These are phyloP conservation scores for Calocera cornea DNA, from an alignment of 768 basidiomycete genomes.

Conservation along the genomic window DNA sequence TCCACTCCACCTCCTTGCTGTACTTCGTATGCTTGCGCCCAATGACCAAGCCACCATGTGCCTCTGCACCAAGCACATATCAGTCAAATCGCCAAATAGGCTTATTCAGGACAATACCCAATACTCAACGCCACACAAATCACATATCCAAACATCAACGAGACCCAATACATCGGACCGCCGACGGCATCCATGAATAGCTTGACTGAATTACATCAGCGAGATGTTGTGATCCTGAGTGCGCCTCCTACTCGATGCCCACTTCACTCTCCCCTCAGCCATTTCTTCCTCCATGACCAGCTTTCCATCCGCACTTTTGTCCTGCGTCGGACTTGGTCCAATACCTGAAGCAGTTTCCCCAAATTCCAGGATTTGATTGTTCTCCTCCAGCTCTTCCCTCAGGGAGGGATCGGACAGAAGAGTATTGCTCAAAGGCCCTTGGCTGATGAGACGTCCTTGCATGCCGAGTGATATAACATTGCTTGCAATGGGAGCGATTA, in stretches of 20 bases:
- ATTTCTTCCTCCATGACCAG: not conserved
- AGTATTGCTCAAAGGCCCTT: not conserved
- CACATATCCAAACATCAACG: not conserved
- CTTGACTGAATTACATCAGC: not conserved
- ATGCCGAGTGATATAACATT: not conserved
- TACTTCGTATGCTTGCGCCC: not conserved
- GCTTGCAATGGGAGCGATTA: not conserved
- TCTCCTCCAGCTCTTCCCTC: not conserved
- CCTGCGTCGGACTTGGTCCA: too few relatives aligned
- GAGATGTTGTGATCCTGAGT: not conserved
- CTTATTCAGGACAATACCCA: not conserved
- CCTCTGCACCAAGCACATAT: not conserved
- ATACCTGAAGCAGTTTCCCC: too few relatives aligned
- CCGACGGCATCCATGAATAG: not conserved
- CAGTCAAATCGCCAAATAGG: not conserved
- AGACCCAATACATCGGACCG: not conserved
- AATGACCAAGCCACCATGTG: not conserved
- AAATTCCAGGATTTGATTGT: too few relatives aligned
- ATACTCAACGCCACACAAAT: not conserved
- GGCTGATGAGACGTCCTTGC: not conserved
- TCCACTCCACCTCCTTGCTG: not conserved
- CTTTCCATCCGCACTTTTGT: not conserved
- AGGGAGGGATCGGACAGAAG: not conserved
- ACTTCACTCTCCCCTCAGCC: not conserved
- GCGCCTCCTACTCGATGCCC: not conserved